These are phyloP conservation scores for Xylaria cubensis DNA, from an alignment of 495 filamentous ascomycete genomes.

Conservation along the genomic window DNA sequence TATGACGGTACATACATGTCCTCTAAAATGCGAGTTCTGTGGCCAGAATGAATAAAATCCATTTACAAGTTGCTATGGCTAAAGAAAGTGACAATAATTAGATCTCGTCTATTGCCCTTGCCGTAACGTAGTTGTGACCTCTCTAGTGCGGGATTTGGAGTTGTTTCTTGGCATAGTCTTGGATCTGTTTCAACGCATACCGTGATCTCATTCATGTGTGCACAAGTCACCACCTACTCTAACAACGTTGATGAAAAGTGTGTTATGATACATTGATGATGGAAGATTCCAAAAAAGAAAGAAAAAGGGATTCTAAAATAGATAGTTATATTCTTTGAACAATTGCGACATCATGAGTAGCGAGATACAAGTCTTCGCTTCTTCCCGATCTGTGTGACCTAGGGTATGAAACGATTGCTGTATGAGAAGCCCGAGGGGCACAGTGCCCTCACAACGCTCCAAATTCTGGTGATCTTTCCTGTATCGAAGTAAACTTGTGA, in stretches of 20 bases:
- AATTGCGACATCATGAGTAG: background rate
- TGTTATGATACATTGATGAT: background rate
- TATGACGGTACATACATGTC: no score
- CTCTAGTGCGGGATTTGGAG: background rate
- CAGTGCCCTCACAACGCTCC: background rate
- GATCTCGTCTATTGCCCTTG: background rate
- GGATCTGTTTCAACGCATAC: constrained; percentile 9
- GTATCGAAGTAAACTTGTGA: background rate
- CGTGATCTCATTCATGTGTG: background rate
- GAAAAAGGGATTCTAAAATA: background rate
- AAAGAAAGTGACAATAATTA: background rate
- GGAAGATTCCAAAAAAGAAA: background rate
- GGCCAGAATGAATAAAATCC: no score
- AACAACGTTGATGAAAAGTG: background rate
- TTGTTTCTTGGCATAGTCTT: background rate
- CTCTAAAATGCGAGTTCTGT: no score
- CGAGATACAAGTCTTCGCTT: background rate
- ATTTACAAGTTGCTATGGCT: background rate
- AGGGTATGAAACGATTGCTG: constrained; percentile 8
- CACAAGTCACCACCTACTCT: background rate
- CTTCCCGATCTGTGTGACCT: background rate
- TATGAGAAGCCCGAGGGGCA: constrained; percentile 2
- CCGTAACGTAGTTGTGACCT: background rate
- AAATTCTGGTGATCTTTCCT: background rate
- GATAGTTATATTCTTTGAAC: background rate